A percentile compares a stretch with the other conserved stretches of the same genome.
These are phyloP conservation scores for Rhododendron ferrugineum DNA, from an alignment of 148 eudicot genomes.

Conservation along the genomic window DNA sequence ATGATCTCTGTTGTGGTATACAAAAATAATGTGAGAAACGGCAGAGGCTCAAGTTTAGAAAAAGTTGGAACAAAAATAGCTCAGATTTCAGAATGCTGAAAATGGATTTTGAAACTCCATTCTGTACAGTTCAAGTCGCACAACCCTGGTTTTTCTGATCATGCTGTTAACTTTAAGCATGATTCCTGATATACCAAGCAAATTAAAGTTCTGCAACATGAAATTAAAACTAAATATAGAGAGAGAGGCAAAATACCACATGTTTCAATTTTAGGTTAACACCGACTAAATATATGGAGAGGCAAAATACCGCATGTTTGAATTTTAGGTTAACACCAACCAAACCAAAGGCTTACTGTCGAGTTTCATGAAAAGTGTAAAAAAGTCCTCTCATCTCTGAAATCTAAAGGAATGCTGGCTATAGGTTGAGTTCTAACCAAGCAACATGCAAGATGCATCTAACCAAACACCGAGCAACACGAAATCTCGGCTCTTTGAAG, in stretches of 20 bases:
- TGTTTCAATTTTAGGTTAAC: background rate
- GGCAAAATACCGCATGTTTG: background rate
- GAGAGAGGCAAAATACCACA: background rate
- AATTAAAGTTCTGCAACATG: background rate
- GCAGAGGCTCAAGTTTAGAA: background rate
- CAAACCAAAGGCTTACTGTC: background rate
- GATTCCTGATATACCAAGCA: background rate
- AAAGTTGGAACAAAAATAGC: background rate
- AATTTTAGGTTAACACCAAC: background rate
- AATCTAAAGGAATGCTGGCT: background rate
- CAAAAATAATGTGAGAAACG: constrained; percentile 4
- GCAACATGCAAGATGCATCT: background rate
- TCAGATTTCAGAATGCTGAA: background rate
- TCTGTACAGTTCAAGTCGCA: background rate
- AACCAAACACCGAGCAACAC: background rate
- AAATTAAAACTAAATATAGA: background rate
- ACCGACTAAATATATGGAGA: background rate
- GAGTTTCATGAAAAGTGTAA: background rate
- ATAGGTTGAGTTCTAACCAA: background rate
- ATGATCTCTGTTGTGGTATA: constrained; percentile 53
- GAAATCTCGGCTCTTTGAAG: background rate
- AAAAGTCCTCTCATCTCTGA: background rate
- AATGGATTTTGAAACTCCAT: background rate
- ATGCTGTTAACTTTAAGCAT: background rate
- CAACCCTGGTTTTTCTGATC: too few species aligned